Evolutionary conservation across 208 protist genomes (phyloP).

Genomic region (Trypanosoma lewisi): DNA sequence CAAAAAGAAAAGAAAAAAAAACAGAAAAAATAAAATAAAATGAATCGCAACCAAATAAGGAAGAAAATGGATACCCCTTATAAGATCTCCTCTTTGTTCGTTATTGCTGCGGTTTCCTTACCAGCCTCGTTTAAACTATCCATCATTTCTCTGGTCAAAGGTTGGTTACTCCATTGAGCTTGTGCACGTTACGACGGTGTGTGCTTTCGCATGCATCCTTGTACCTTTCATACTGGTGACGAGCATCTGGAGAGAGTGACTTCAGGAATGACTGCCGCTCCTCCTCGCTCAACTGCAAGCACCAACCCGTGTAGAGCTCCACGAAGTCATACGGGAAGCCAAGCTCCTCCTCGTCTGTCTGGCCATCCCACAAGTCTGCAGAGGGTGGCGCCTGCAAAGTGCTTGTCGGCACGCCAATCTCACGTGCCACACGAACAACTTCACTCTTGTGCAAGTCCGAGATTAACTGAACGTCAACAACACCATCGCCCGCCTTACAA

Average conservation of each 20-base stretch:
- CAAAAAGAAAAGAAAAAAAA: too few species aligned
- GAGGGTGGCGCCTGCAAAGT: conserved; percentile 88
- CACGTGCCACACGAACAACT: conserved; percentile 81
- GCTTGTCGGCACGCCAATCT: conserved; percentile 75
- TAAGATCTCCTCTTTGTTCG: too few species aligned
- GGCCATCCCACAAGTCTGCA: conserved; percentile 94
- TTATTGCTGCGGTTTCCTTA: too few species aligned
- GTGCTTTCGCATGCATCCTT: conserved; percentile 65
- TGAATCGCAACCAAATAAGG: too few species aligned
- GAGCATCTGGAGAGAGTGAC: conserved; percentile 46
- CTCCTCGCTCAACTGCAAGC: conserved; percentile 53
- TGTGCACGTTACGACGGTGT: conserved; percentile 91
- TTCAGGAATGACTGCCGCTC: conserved; percentile 48
- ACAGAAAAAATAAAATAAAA: too few species aligned
- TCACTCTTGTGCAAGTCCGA: conserved; percentile 96
- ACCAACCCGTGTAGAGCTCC: conserved; percentile 92
- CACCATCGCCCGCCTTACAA: conserved; percentile 96
- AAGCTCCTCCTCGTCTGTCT: conserved; percentile 96
- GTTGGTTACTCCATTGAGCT: conserved; percentile 73
- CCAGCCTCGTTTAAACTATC: too few species aligned
- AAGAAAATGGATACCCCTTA: too few species aligned
- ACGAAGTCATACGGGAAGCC: conserved; percentile 96
- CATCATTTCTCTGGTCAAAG: conserved; percentile 43
- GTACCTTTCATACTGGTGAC: conserved; percentile 76
- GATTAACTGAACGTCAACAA: conserved; percentile 95